Evolutionary conservation across 305 asterid species (phyloP), one percentile per base, ranked within the genome.

Genomic region (Plantago rigida): DNA sequence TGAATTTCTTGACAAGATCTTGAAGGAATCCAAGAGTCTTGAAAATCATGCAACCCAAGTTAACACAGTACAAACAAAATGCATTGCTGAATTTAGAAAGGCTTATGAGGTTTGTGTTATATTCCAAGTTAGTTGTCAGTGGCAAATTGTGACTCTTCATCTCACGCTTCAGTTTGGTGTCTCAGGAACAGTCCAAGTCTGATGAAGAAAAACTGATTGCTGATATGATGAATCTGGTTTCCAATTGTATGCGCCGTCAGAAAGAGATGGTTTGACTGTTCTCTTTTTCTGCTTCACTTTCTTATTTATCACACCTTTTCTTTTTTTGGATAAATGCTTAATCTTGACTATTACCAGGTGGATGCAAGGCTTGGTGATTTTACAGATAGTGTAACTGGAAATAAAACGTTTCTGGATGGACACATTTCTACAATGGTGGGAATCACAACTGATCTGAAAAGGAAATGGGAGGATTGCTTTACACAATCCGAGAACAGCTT

Each of bases 391-490:
- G 85, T 76, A 44, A 28, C 47, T 26, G 87, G 76, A 58, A 87
- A 77, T 63, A 84, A 74, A 73, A 61, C 62, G 60, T 79, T 76
- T 71, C 65, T 87, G 77, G 85, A 82, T 56, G 83, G 86, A 13
- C 94, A 82, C 61, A 71, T 79, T 71, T 74, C 77, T 45, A 60
- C 81, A 7, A 69, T 87, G 78, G 86, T 75, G 53, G 84, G 83
- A 66, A 84, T 87, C 68, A 73, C 94, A 26, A 67, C 81, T 62
- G 91, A 82, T 70, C 71, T 87, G 51, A 84, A 87, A 78, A 75
- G 95, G 73, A 87, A 87, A 81, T 87, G 95, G 91, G 82, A 79
- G 72, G 94, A 87, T 74, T 81, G 75, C 66, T 81, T 71, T 68
- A 56, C 62, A 36, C 91, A 76, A 53, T 72, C 88, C 11, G 86